Evolutionary conservation across 805 yeast genomes (phyloP).

Genomic region (Starmerella sp.): DNA sequence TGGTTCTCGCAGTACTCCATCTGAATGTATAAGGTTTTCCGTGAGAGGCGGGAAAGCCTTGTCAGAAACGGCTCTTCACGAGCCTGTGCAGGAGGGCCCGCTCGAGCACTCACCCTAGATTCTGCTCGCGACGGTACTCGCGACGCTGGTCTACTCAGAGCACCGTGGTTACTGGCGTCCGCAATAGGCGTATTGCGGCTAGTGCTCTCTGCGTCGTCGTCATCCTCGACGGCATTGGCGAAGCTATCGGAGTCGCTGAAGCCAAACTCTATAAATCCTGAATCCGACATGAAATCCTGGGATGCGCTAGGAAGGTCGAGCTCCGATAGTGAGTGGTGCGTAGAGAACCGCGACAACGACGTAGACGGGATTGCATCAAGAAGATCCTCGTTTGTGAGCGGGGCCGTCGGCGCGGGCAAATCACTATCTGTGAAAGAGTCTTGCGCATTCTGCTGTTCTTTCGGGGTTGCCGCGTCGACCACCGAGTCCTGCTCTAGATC

Average conservation of each 20-base stretch:
- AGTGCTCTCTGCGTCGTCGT: background rate
- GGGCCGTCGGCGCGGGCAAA: background rate
- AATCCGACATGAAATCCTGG: conserved; percentile 22
- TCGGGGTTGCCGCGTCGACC: background rate
- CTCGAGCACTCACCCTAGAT: background rate
- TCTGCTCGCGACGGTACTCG: background rate
- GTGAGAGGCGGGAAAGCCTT: conserved; percentile 4
- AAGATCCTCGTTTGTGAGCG: background rate
- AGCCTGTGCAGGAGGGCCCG: background rate
- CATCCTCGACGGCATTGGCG: background rate
- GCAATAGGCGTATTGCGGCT: background rate
- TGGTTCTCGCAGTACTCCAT: conserved; percentile 98
- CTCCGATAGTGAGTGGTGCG: conserved; percentile 16
- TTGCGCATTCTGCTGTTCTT: background rate
- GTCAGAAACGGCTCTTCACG: background rate
- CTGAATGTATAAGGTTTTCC: conserved; percentile 77
- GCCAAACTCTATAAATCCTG: conserved; percentile 27
- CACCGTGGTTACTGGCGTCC: background rate
- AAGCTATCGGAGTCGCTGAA: conserved; percentile 15
- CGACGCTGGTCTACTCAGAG: no score
- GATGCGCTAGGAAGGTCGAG: conserved; percentile 17
- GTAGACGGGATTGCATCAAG: conserved; percentile 23
- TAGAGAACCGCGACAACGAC: conserved; percentile 13
- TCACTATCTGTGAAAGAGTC: background rate
- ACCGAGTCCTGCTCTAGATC: background rate